A percentile compares a stretch with the other conserved stretches of the same genome.
Conservation (phyloP, 1,284 basidiomycete genomes). For the Puccinia triticina region DNA sequence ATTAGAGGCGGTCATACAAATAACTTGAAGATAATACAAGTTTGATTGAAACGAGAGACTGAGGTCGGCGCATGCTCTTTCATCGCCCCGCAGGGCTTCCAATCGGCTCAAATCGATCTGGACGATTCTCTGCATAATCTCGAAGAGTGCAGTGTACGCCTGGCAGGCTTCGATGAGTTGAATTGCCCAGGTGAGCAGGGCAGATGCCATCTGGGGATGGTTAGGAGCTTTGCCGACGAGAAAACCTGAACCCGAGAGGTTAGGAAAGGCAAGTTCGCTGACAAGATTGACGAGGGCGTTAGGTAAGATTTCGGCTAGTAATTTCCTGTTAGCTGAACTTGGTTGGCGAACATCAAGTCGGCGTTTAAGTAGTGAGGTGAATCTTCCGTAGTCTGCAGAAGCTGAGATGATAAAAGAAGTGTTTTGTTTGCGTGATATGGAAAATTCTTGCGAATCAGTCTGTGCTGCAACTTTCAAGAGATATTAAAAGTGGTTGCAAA, state of each 20-base stretch:
- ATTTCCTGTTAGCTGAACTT: conserved; percentile 46
- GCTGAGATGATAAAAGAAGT: conserved; percentile 18
- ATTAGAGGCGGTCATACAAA: conserved; percentile 38
- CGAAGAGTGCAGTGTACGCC: conserved; percentile 27
- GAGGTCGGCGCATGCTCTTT: conserved; percentile 26
- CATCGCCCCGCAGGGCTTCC: conserved; percentile 26
- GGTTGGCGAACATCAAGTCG: conserved; percentile 43
- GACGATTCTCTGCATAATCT: conserved; percentile 36
- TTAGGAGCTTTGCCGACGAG: not conserved
- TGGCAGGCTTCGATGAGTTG: conserved; percentile 44
- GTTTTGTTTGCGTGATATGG: not conserved
- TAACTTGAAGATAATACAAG: conserved; percentile 34
- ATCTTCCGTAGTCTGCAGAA: conserved; percentile 35
- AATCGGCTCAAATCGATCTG: conserved; percentile 39
- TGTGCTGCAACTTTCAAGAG: not conserved
- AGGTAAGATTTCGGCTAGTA: conserved; percentile 46
- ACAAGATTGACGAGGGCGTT: conserved; percentile 33
- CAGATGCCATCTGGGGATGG: conserved; percentile 40
- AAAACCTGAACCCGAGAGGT: not conserved
- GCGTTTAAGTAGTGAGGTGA: conserved; percentile 28
- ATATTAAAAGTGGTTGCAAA: conserved; percentile 13
- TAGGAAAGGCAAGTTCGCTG: conserved; percentile 31
- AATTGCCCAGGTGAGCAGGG: conserved; percentile 45
- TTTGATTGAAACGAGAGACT: conserved; percentile 26
- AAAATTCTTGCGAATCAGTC: not conserved